Evolutionary conservation across 176 grass and related monocot genomes (phyloP).

Genomic region (Poa pratensis): DNA sequence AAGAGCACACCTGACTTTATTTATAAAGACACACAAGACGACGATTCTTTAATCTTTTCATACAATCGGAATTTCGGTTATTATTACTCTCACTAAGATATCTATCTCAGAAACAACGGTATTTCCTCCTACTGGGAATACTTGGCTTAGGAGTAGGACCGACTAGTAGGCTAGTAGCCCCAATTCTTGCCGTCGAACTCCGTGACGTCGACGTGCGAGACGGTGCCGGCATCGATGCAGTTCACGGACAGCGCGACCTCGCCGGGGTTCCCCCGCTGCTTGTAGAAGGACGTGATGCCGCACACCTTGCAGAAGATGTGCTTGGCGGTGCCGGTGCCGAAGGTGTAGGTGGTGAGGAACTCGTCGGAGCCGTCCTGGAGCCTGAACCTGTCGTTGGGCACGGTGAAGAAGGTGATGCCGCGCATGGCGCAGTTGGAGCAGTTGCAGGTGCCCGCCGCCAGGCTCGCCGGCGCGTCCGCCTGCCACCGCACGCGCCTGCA

Average conservation of each 20-base stretch:
- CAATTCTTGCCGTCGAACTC: constrained; percentile 63
- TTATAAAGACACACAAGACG: too few relatives aligned
- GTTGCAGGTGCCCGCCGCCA: constrained; percentile 70
- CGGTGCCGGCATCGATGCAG: constrained; percentile 70
- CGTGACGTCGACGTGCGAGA: constrained; percentile 56
- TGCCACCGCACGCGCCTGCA: constrained; percentile 72
- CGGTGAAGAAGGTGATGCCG: constrained; percentile 61
- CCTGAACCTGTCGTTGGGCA: constrained; percentile 62
- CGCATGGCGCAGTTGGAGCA: constrained; percentile 75
- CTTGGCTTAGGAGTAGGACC: neutral
- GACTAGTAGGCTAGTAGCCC: constrained; percentile 42
- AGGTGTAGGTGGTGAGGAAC: constrained; percentile 80
- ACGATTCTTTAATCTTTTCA: too few relatives aligned
- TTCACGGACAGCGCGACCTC: constrained; percentile 60
- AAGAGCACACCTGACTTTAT: too few relatives aligned
- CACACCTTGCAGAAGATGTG: constrained; percentile 85
- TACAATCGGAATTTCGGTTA: too few relatives aligned
- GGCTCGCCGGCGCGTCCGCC: constrained; percentile 56
- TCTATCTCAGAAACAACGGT: too few relatives aligned
- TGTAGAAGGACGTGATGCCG: constrained; percentile 89
- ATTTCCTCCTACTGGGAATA: too few relatives aligned
- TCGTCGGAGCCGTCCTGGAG: constrained; percentile 47
- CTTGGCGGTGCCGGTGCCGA: constrained; percentile 75
- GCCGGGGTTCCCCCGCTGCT: constrained; percentile 70
- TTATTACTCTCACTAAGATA: too few relatives aligned